Percentiles rank a stretch among this genome's conserved stretches.
These are phyloP conservation scores for Pseudogymnoascus sp. DNA, from an alignment of 2,329 filamentous ascomycete species.

Conservation along the genomic window DNA sequence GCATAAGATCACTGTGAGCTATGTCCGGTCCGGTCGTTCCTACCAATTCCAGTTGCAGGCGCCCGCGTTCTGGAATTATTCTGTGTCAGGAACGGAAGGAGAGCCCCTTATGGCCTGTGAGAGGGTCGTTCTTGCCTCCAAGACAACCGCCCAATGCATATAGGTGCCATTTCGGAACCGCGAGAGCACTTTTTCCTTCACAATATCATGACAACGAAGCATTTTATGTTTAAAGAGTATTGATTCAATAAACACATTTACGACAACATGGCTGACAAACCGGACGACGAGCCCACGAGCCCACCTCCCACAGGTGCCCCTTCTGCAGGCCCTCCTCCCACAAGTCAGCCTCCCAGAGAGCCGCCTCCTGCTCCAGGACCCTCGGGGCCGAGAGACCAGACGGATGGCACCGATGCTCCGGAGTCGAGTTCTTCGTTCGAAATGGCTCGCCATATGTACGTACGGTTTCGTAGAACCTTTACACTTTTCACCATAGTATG, in stretches of 20 bases:
- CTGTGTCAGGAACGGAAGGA: background rate
- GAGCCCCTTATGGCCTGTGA: background rate
- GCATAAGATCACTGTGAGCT: background rate
- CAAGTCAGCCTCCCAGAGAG: background rate
- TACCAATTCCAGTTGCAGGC: background rate
- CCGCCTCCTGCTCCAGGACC: background rate
- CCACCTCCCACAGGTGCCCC: background rate
- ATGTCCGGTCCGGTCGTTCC: background rate
- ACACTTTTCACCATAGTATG: background rate
- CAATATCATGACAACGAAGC: background rate
- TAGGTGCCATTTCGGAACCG: background rate
- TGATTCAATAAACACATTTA: background rate
- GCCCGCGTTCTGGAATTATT: background rate
- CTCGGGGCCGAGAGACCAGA: background rate
- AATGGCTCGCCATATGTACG: slow-evolving; percentile 55
- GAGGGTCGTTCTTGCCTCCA: background rate
- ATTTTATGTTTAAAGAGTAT: background rate
- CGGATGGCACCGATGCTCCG: background rate
- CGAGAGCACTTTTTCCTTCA: background rate
- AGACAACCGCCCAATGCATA: background rate
- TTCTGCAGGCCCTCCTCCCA: background rate
- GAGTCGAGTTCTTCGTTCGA: background rate
- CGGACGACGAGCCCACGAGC: background rate
- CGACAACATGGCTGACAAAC: background rate
- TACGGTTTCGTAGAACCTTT: slow-evolving; percentile 20